Base-by-base conservation (phyloP, 2,329 filamentous ascomycete genomes). In the Botrytis elliptica region DNA sequence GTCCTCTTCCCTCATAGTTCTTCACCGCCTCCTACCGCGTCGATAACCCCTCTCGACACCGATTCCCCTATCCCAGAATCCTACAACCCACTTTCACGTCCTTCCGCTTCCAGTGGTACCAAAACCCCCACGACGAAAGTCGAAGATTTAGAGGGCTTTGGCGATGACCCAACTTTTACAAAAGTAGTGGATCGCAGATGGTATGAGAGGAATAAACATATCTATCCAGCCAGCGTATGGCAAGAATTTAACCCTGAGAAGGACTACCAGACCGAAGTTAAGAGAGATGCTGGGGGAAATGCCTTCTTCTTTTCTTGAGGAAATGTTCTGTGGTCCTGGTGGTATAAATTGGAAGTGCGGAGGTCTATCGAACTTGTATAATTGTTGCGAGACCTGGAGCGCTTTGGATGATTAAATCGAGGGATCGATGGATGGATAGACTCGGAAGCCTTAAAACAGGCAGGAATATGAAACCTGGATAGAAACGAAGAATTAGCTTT, bases 131-230 rank as follows among this genome's bases (percentile, higher is more conserved):
- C 77, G 22, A 75, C 72, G 10, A 67, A 72, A 16, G 44, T 62
- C n/a, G 64, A 66, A 7, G 86, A 86, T 71, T 87, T 91, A 20
- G 95, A 98, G 84, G 95, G 95, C 22, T 90, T 87, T 40, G 83
- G 86, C 59, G 92, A 96, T 75, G 95, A 98, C 78, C 90, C 95
- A 0, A 88, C 88, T 4, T 84, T 92, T 75, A 98, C 95, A 4
- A 98, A 98, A 81, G 95, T 99, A 5, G 95, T 99, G 6, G 95
- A 99, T 84, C 88, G 96, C 75, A 87, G 96, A 75, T 99, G 96
- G 96, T 99, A 98, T 82, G 94, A 98, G 85, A 89, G 91, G 80
- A 98, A 98, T 82, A 99, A 98, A 84, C 96, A 99, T 83, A 98
- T 99, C 74, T 99, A 95, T 82, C 96, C 96, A 0, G 95, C 95